These are phyloP conservation scores for Amylostereum chailletii DNA, from an alignment of 1,284 basidiomycete species.

Conservation along the genomic window DNA sequence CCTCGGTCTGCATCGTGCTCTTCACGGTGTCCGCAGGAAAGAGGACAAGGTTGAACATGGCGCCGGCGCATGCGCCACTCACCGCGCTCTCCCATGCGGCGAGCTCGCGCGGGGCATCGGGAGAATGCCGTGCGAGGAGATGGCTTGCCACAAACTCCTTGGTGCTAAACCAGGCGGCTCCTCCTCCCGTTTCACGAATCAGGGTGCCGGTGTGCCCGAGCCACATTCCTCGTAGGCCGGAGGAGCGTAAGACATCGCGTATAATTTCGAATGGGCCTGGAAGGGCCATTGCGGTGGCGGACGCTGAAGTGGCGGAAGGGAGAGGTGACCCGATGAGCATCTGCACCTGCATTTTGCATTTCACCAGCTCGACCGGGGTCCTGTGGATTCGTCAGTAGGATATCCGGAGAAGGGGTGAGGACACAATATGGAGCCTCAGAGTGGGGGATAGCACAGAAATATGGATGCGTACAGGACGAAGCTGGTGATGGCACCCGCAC, in stretches of 20 bases:
- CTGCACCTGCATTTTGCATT: conserved; percentile 95
- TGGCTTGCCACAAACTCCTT: conserved; percentile 68
- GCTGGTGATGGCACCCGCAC: conserved; percentile 75
- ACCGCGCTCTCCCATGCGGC: conserved; percentile 76
- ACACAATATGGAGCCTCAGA: too few relatives aligned
- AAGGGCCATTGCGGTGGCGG: conserved; percentile 19
- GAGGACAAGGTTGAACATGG: conserved; percentile 76
- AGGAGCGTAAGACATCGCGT: conserved; percentile 48
- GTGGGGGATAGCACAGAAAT: not conserved
- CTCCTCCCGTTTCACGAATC: conserved; percentile 83
- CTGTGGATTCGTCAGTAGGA: conserved; percentile 24
- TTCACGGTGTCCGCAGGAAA: conserved; percentile 96
- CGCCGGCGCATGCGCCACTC: conserved; percentile 82
- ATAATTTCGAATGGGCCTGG: conserved; percentile 68
- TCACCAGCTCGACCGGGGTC: conserved; percentile 87
- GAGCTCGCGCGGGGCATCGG: conserved; percentile 41
- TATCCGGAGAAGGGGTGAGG: not conserved
- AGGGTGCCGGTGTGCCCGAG: conserved; percentile 82
- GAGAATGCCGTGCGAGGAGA: conserved; percentile 39
- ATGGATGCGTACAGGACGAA: conserved; percentile 58
- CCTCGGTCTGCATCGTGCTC: conserved; percentile 90
- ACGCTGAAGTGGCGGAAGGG: conserved; percentile 5
- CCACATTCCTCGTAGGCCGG: conserved; percentile 79
- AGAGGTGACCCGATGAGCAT: conserved; percentile 45
- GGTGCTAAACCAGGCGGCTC: conserved; percentile 80